A percentile compares a stretch with the other conserved stretches of the same genome.
These are phyloP conservation scores for Akanthomyces muscarius DNA, from an alignment of 2,329 filamentous ascomycete species.

Conservation along the genomic window DNA sequence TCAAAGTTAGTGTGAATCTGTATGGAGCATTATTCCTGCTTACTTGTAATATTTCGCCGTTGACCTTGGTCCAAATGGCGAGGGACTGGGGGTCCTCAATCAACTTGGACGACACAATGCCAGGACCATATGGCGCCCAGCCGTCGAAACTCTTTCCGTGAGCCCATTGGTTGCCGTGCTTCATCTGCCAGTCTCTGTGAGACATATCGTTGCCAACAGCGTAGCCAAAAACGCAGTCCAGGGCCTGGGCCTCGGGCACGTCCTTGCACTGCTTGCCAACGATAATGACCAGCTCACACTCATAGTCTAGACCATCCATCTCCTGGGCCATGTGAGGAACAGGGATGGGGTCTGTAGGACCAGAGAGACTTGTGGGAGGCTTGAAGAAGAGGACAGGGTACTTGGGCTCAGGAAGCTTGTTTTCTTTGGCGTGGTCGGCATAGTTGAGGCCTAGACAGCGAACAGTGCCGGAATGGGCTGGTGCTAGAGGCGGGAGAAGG, in stretches of 20 bases:
- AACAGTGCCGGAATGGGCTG: conserved; percentile 60
- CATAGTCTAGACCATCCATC: conserved; percentile 67
- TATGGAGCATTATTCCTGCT: not conserved
- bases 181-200: conserved; percentile 71
- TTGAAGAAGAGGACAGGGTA: conserved; percentile 67
- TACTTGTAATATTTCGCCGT: conserved; percentile 54
- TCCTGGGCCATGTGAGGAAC: conserved; percentile 63
- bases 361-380: conserved; percentile 60
- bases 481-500: conserved; percentile 61
- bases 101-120: conserved; percentile 57
- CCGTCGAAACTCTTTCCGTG: conserved; percentile 72
- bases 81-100: conserved; percentile 56
- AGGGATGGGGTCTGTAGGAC: conserved; percentile 63
- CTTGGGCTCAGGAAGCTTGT: conserved; percentile 63
- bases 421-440: conserved; percentile 65
- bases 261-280: conserved; percentile 65
- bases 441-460: conserved; percentile 71
- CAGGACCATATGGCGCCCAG: conserved; percentile 71
- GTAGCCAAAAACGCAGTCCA: conserved; percentile 73
- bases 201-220: conserved; percentile 76
- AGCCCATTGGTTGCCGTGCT: conserved; percentile 65
- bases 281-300: conserved; percentile 72
- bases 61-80: conserved; percentile 54
- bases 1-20: not conserved
- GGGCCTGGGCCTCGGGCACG: conserved; percentile 60